Percentiles rank a stretch among this genome's conserved stretches.
phyloP scores from a whole-genome alignment of 2,329 filamentous ascomycete species.

The Akanthomyces lecanii region DNA sequence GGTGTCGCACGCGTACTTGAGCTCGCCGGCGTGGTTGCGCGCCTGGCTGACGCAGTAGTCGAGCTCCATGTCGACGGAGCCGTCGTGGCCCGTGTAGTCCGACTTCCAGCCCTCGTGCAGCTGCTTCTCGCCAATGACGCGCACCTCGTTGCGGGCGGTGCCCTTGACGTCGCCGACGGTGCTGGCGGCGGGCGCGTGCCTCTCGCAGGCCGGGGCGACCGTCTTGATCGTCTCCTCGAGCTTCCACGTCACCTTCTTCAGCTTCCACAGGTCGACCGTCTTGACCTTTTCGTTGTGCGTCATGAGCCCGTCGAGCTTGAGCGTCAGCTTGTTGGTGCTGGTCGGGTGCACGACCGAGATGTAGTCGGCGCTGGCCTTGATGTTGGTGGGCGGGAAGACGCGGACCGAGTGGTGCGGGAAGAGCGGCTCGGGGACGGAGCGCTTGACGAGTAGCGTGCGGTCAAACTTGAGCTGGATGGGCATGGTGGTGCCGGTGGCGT shows the following conservation, averaged over 20 bases:
- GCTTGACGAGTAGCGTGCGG: constrained; percentile 68
- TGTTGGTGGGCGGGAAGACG: constrained; percentile 93
- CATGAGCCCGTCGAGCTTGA: constrained; percentile 83
- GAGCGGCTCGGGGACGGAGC: constrained; percentile 69
- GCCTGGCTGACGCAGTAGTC: constrained; percentile 50
- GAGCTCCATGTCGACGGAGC: constrained; percentile 67
- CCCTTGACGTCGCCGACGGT: constrained; percentile 53
- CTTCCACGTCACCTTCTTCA: constrained; percentile 89
- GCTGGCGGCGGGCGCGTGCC: constrained; percentile 59
- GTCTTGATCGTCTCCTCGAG: constrained; percentile 84
- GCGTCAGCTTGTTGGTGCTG: constrained; percentile 71
- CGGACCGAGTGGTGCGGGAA: constrained; percentile 84
- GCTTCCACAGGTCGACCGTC: constrained; percentile 75
- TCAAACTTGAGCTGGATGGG: constrained; percentile 53
- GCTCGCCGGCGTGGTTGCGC: constrained; percentile 44
- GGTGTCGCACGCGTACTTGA: constrained; percentile 71
- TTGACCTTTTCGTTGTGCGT: constrained; percentile 63
- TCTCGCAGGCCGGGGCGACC: constrained; percentile 72
- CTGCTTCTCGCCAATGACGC: constrained; percentile 74
- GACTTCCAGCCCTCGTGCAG: constrained; percentile 89
- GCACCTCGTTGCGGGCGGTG: constrained; percentile 67
- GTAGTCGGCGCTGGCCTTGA: constrained; percentile 79
- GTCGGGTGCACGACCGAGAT: constrained; percentile 82
- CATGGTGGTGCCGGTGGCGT: constrained; percentile 26
- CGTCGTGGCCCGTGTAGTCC: constrained; percentile 48